Conservation (phyloP, 345 rosid species). For the Fremontodendron californicum region DNA sequence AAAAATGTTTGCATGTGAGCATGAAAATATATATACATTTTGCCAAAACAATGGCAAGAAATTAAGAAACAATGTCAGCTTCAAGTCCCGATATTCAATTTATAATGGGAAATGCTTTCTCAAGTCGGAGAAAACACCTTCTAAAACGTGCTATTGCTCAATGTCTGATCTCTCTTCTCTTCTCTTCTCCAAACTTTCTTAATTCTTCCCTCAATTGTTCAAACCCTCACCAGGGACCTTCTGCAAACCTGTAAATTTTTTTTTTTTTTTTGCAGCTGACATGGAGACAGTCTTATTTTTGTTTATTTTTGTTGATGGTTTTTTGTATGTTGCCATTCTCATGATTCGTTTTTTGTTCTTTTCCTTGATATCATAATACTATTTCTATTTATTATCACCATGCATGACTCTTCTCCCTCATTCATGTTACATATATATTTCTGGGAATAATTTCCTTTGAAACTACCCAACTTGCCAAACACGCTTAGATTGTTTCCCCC, state of each 20-base stretch:
- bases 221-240: neutral
- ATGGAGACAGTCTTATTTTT: slow-evolving; percentile 38
- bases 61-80: slow-evolving; percentile 29
- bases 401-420: neutral
- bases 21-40: slow-evolving; percentile 1
- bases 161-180: too few relatives aligned
- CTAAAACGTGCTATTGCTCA: slow-evolving; percentile 19
- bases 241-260: slow-evolving; percentile 15
- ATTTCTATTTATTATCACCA: neutral
- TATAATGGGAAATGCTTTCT: slow-evolving; percentile 20
- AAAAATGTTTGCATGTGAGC: slow-evolving; percentile 21
- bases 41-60: slow-evolving; percentile 6
- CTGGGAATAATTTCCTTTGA: slow-evolving; percentile 17
- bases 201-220: slow-evolving; percentile 17
- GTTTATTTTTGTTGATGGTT: slow-evolving; percentile 11
- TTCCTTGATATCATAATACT: neutral
- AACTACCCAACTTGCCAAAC: neutral
- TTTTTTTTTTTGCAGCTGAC: slow-evolving; percentile 50
- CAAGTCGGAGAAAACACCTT: slow-evolving; percentile 20
- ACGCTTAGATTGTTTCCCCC: slow-evolving; percentile 13
- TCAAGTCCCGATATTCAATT: slow-evolving; percentile 33
- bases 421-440: slow-evolving; percentile 28
- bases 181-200: neutral
- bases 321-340: slow-evolving; percentile 34
- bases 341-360: slow-evolving; percentile 46